Base-by-base conservation (phyloP, 768 basidiomycete species). In the Lentinula aciculospora region DNA sequence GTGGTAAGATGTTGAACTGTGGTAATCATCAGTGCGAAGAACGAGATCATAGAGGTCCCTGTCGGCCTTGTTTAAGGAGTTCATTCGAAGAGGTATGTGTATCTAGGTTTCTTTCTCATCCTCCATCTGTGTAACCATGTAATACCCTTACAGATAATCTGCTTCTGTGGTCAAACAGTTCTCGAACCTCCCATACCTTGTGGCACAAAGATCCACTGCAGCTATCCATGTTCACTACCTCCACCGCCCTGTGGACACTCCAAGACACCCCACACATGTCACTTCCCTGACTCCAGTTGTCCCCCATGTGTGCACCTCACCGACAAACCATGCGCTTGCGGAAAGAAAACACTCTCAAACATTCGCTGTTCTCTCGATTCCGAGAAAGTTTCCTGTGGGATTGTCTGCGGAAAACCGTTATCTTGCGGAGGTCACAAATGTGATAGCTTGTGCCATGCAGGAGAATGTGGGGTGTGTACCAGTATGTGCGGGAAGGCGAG, bases 391-490 rank as follows among this genome's bases (percentile, higher is more conserved):
- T 86, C 82, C 0, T 99, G 97, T 67, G 97, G 96, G 7, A 81
- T 75, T 25, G 70, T 78, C 2, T 99, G 97, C 68, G 88, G 86
- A 60, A 86, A 86, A 82, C 70, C 88, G 2, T 73, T 98, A 57
- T 72, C 72, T 0, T 99, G 97, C 65, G 97, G 96, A 2, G 93
- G 88, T 67, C 97, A 99, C 68, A 84, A 79, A 13, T 99, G 97
- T 68, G 84, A 88, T 58, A 80, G 85, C 56, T 65, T 79, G 0
- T 99, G 97, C 69, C 97, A 99, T 65, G 74, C 78, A 2, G 92
- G 86, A 44, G 82, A 81, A 4, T 98, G 96, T 65, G 92, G 92
- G 2, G 55, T 76, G 0, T 97, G 94, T 70, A 77, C 76, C 2
- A 79, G 86, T 31, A 76, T 80, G 2, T 99, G 97, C 66, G 89